Evolutionary conservation across 2,329 filamentous ascomycete genomes (phyloP), one percentile per base, ranked within the genome.

Genomic region (Colletotrichum melonis): DNA sequence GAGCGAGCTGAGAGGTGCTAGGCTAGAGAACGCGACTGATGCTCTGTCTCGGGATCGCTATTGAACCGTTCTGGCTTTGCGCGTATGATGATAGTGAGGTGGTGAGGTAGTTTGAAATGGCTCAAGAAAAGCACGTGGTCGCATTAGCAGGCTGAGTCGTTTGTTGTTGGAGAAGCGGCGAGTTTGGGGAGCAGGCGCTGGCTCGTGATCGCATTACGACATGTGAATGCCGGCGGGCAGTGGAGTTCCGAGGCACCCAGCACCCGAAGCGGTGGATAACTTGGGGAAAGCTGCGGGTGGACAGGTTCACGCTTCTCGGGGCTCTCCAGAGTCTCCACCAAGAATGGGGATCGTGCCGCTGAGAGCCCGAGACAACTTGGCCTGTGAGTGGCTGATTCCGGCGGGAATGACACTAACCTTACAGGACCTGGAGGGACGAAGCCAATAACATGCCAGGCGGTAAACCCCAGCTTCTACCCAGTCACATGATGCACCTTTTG

Each of bases 131-230:
- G 71, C 67, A 71, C 60, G 71, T 70, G 67, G 71, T 73, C 71
- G 71, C 71, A 71, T 55, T 63, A 38, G 60, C 46, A 60, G 26
- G 16, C 60, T 63, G 71, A 73, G 67, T 71, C 71, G 71, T 24
- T 56, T 69, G 69, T 55, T 72, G 30, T 72, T 68, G 28, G 57
- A 65, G 65, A 56, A 49, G 22, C 22, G 35, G 38, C 22, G 52
- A 30, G 46, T 32, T 35, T 35, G 65, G 68, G 52, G 63, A 49
- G 19, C 19, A 49, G 42, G 35, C 46, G 58, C 71, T 73, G 67
- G 71, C 71, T 73, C 71, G 71, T 73, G 71, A 73, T 73, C 55
- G 52, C 55, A 73, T 73, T 73, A 71, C 71, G 67, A 73, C 71
- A 73, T 73, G 71, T 73, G 71, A 73, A 71, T 65, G 71, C 67